Evolutionary conservation across 2,329 filamentous ascomycete genomes (phyloP).

Genomic region (Fusarium palustre): DNA sequence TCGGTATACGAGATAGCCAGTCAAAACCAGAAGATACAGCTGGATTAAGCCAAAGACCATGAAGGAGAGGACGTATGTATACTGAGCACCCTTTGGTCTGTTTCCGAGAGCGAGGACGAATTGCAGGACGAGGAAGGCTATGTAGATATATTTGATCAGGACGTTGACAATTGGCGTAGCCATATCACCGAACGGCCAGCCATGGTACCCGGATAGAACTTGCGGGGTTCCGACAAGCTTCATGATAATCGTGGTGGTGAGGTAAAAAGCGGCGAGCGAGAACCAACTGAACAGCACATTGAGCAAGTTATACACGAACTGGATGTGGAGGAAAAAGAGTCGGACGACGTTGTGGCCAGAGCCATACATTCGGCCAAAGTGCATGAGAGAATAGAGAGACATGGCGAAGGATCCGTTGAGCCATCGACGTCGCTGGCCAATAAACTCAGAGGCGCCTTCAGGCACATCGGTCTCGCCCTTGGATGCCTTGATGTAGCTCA

Average conservation of each 20-base stretch:
- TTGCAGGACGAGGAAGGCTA: constrained; percentile 41
- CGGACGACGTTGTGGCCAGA: constrained; percentile 42
- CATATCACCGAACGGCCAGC: constrained; percentile 42
- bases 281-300: constrained; percentile 44
- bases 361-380: constrained; percentile 41
- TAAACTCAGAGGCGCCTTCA: constrained; percentile 42
- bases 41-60: constrained; percentile 44
- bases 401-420: constrained; percentile 44
- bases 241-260: constrained; percentile 45
- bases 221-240: constrained; percentile 41
- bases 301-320: constrained; percentile 43
- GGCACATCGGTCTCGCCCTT: constrained; percentile 45
- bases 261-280: constrained; percentile 39
- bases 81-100: constrained; percentile 42
- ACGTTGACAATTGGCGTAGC: constrained; percentile 43
- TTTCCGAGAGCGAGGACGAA: constrained; percentile 44
- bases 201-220: constrained; percentile 34
- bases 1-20: constrained; percentile 42
- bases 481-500: constrained; percentile 45
- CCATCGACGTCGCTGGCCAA: constrained; percentile 43
- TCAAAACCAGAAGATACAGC: constrained; percentile 40
- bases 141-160: constrained; percentile 41
- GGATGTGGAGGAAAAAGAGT: constrained; percentile 43
- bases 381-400: constrained; percentile 44
- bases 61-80: constrained; percentile 43